Evolutionary conservation across 176 grass and related monocot species (phyloP).

Genomic region (Avena atlantica): DNA sequence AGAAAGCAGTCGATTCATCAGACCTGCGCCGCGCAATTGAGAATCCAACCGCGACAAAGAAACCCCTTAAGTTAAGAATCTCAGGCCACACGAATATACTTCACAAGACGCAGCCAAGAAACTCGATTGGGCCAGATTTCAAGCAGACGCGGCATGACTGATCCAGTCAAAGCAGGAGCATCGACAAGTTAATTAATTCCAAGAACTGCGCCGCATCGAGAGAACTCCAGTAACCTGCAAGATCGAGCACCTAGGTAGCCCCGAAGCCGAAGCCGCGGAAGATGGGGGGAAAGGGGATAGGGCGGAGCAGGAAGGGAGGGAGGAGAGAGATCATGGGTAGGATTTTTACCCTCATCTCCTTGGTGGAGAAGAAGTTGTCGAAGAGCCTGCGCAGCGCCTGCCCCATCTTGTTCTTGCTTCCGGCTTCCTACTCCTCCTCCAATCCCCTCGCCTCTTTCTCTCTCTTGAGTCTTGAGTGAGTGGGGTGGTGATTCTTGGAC

Average conservation of each 20-base stretch:
- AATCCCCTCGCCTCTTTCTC: background rate
- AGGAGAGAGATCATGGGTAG: background rate
- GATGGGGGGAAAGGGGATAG: background rate
- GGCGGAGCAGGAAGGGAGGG: background rate
- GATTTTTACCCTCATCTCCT: conserved; percentile 77
- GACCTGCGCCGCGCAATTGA: background rate
- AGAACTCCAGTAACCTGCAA: background rate
- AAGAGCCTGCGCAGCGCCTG: conserved; percentile 92
- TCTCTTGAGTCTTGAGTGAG: too few relatives aligned
- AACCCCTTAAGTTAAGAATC: conserved; percentile 4
- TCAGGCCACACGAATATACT: background rate
- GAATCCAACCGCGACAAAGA: background rate
- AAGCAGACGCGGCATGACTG: background rate
- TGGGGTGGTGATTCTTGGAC: conserved; percentile 20
- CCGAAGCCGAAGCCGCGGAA: background rate
- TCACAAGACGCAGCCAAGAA: background rate
- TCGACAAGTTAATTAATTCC: background rate
- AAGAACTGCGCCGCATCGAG: background rate
- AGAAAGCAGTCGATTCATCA: background rate
- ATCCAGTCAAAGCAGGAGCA: background rate
- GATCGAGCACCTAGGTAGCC: background rate
- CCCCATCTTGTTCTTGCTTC: conserved; percentile 60
- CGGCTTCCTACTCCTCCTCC: background rate
- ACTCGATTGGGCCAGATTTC: background rate
- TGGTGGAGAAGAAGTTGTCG: conserved; percentile 90